Conservation (phyloP, 768 basidiomycete species). For the Hygrocybe punicea region DNA sequence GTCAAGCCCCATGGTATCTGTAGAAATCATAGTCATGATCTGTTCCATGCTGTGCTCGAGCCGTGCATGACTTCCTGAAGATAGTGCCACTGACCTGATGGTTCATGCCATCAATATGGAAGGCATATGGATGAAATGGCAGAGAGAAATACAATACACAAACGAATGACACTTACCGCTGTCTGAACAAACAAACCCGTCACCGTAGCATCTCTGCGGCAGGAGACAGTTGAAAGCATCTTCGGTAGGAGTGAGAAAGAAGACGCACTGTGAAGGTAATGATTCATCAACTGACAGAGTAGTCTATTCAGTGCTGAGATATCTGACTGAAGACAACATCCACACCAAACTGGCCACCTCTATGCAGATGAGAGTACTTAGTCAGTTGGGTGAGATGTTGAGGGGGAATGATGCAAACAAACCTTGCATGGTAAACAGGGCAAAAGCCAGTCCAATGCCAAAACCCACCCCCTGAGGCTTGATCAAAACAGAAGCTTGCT, state of each 20-base stretch:
- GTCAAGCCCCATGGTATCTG: constrained; percentile 46
- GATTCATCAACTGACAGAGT: constrained; percentile 30
- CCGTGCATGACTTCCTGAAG: constrained; percentile 49
- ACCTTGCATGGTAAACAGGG: constrained; percentile 53
- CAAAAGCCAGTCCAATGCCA: constrained; percentile 52
- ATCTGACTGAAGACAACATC: neutral
- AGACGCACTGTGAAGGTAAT: constrained; percentile 30
- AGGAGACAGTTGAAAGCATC: constrained; percentile 1
- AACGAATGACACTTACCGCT: constrained; percentile 24
- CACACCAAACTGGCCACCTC: constrained; percentile 36
- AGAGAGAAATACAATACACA: neutral
- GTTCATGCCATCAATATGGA: neutral
- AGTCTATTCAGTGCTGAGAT: neutral
- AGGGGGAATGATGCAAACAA: constrained; percentile 7
- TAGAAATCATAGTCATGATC: constrained; percentile 51
- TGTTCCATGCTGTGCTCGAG: constrained; percentile 46
- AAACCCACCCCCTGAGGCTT: constrained; percentile 47
- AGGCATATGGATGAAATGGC: too few relatives aligned
- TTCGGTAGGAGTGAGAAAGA: neutral
- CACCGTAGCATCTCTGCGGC: constrained; percentile 34
- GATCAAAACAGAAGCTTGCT: constrained; percentile 19
- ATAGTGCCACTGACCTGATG: constrained; percentile 32
- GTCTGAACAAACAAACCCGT: constrained; percentile 38
- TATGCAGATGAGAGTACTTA: constrained; percentile 10
- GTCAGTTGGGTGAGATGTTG: neutral